Evolutionary conservation across 2,329 filamentous ascomycete species (phyloP).

Genomic region (Cryphonectria nitschkei): DNA sequence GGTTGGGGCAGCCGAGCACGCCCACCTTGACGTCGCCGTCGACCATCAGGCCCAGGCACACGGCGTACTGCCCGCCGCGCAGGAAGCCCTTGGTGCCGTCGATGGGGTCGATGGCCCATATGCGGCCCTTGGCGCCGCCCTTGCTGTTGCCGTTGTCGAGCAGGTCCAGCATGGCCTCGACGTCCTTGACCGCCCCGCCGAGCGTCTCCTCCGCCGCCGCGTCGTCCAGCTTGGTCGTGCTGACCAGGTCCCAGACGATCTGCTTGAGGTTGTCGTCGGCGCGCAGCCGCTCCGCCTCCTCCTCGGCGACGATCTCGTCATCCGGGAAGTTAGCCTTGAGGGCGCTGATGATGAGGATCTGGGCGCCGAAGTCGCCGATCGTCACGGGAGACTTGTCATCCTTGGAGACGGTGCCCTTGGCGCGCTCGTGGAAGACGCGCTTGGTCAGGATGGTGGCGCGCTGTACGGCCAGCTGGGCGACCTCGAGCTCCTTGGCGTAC

Average conservation of each 20-base stretch:
- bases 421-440: constrained; percentile 72
- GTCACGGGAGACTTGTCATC: constrained; percentile 96
- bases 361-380: constrained; percentile 96
- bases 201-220: constrained; percentile 66
- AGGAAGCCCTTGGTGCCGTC: constrained; percentile 98
- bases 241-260: constrained; percentile 84
- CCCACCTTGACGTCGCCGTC: constrained; percentile 94
- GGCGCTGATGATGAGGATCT: constrained; percentile 92
- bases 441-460: constrained; percentile 64
- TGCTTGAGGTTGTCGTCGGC: constrained; percentile 70
- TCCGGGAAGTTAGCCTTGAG: constrained; percentile 87
- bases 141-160: constrained; percentile 71
- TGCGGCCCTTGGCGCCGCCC: constrained; percentile 74
- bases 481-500: constrained; percentile 78
- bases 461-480: constrained; percentile 88
- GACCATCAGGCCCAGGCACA: constrained; percentile 88
- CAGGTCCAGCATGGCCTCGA: constrained; percentile 64
- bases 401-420: constrained; percentile 93
- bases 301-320: constrained; percentile 92
- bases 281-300: constrained; percentile 83
- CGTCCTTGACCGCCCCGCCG: constrained; percentile 65
- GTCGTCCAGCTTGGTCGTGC: constrained; percentile 70
- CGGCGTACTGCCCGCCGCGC: constrained; percentile 93
- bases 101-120: constrained; percentile 97
- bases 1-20: constrained; percentile 92